These are phyloP conservation scores for Heterobasidion irregulare DNA, from an alignment of 1,284 basidiomycete species.

Conservation along the genomic window DNA sequence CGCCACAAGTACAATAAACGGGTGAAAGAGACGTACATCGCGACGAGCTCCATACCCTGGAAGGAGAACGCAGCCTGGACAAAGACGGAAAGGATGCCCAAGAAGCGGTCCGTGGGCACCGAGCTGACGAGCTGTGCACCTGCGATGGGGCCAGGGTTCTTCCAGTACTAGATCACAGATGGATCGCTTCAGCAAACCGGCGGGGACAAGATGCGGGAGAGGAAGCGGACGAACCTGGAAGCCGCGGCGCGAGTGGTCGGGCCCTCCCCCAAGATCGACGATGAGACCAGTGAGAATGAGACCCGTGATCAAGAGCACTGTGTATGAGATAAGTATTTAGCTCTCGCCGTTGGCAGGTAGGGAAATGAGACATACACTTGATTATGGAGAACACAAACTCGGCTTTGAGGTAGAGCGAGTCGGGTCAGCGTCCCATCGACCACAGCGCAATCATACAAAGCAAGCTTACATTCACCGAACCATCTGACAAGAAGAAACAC, in stretches of 20 bases:
- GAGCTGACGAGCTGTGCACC: slow-evolving; percentile 36
- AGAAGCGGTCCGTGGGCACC: slow-evolving; percentile 47
- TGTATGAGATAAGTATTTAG: not conserved
- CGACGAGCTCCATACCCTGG: slow-evolving; percentile 79
- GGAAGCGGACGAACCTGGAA: slow-evolving; percentile 37
- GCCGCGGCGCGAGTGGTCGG: slow-evolving; percentile 46
- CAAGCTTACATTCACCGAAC: slow-evolving; percentile 53
- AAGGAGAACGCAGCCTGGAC: slow-evolving; percentile 81
- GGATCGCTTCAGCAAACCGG: not conserved
- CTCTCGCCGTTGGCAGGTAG: not conserved
- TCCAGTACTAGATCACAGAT: slow-evolving; percentile 48
- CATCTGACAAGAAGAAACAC: slow-evolving; percentile 24
- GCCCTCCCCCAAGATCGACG: slow-evolving; percentile 67
- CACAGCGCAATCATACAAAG: not conserved
- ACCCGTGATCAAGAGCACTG: slow-evolving; percentile 49
- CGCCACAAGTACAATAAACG: not conserved
- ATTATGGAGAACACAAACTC: slow-evolving; percentile 60
- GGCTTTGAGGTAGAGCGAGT: slow-evolving; percentile 21
- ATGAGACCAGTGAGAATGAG: slow-evolving; percentile 59
- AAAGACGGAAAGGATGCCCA: slow-evolving; percentile 60
- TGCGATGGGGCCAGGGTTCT: slow-evolving; percentile 53
- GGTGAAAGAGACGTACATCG: slow-evolving; percentile 41
- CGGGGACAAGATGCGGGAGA: not conserved
- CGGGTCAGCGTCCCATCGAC: not conserved
- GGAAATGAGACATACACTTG: slow-evolving; percentile 35